These are phyloP conservation scores for Serendipita sp. DNA, from an alignment of 768 basidiomycete species.

Conservation along the genomic window DNA sequence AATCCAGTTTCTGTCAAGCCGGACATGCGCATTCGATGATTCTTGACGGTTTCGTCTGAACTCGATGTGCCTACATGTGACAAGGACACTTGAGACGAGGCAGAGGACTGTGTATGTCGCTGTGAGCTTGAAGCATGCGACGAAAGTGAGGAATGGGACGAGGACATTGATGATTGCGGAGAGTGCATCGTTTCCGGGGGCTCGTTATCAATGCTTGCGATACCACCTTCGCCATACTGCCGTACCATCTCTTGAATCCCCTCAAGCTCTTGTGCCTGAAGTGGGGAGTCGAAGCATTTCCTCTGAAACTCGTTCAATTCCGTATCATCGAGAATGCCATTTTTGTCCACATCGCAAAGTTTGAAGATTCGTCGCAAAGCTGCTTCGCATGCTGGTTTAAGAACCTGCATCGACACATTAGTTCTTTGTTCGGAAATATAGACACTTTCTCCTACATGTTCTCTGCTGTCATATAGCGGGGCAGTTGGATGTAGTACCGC, in stretches of 20 bases:
- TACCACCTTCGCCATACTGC: slow-evolving; percentile 57
- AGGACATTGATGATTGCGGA: neutral
- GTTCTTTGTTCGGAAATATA: neutral
- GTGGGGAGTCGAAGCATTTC: slow-evolving; percentile 87
- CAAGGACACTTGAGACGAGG: neutral
- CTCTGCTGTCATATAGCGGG: slow-evolving; percentile 88
- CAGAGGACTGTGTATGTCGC: slow-evolving; percentile 11
- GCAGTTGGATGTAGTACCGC: slow-evolving; percentile 95
- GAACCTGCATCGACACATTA: slow-evolving; percentile 35
- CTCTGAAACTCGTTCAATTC: slow-evolving; percentile 97
- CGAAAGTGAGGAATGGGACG: slow-evolving; percentile 14
- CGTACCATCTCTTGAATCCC: slow-evolving; percentile 91
- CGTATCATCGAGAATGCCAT: slow-evolving; percentile 73
- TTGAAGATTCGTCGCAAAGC: slow-evolving; percentile 92
- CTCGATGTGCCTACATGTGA: neutral
- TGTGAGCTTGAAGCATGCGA: slow-evolving; percentile 14
- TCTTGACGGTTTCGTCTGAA: neutral
- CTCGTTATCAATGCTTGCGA: slow-evolving; percentile 34
- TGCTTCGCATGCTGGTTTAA: slow-evolving; percentile 82
- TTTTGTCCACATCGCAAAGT: slow-evolving; percentile 87
- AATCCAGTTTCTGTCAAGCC: slow-evolving; percentile 90
- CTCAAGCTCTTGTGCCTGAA: slow-evolving; percentile 86
- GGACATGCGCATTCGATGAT: neutral
- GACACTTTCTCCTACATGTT: slow-evolving; percentile 57
- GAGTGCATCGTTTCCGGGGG: neutral